Conservation (phyloP, 805 yeast genomes). For the Pichia manshurica region DNA sequence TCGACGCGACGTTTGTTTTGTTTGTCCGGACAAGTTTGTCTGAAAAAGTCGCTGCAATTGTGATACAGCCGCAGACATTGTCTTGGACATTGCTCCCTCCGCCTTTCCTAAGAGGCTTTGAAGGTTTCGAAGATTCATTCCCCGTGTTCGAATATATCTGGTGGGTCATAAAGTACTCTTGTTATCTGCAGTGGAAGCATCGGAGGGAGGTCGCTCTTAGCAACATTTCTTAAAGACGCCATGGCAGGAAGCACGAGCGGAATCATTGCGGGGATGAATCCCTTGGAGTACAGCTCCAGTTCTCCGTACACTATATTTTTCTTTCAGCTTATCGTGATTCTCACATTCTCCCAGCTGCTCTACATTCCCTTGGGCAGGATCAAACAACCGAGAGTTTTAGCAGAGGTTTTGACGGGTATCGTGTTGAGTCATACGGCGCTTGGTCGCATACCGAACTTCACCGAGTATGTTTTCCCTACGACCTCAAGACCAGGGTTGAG, state of each 20-base stretch:
- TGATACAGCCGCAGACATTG: too few species aligned
- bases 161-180: too few species aligned
- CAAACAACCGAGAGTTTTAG: slow-evolving; percentile 75
- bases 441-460: slow-evolving; percentile 66
- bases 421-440: slow-evolving; percentile 69
- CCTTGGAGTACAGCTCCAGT: slow-evolving; percentile 50
- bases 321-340: slow-evolving; percentile 61
- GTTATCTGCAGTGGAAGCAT: too few species aligned
- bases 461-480: slow-evolving; percentile 57
- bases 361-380: slow-evolving; percentile 55
- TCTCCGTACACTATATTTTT: slow-evolving; percentile 65
- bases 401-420: slow-evolving; percentile 76
- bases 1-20: too few species aligned
- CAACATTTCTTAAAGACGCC: too few species aligned
- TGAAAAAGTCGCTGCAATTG: too few species aligned
- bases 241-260: slow-evolving; percentile 34
- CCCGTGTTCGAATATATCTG: too few species aligned
- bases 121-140: too few species aligned
- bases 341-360: slow-evolving; percentile 51
- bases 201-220: too few species aligned
- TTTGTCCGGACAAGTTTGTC: too few species aligned
- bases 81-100: too few species aligned
- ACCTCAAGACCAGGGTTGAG: slow-evolving; percentile 59
- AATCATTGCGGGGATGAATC: slow-evolving; percentile 66
- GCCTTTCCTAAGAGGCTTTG: too few species aligned